Conservation (phyloP, 2,329 filamentous ascomycete species). For the Trichoderma asperellum region DNA sequence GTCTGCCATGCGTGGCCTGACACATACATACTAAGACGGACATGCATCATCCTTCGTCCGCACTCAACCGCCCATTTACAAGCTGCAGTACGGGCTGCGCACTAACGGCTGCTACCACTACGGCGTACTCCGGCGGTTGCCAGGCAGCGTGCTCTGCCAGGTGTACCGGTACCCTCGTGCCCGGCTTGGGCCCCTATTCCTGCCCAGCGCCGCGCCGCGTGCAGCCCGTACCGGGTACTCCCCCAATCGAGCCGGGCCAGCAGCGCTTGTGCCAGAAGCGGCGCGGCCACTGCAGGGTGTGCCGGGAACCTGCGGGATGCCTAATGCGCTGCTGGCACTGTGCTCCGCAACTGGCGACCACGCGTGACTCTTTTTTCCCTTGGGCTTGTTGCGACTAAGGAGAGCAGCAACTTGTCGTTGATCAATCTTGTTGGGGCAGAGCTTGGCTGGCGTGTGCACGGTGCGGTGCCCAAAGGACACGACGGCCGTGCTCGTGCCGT, state of each 20-base stretch:
- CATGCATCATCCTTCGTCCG: neutral
- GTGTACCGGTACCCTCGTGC: neutral
- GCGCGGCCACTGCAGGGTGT: constrained; percentile 2
- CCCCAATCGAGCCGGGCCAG: neutral
- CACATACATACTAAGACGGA: neutral
- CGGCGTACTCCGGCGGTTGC: constrained; percentile 8
- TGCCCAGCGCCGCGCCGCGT: neutral
- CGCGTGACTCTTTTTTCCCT: constrained; percentile 21
- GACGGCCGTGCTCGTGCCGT: neutral
- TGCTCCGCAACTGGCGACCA: constrained; percentile 19
- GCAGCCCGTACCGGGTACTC: neutral
- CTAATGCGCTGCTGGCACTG: constrained; percentile 13
- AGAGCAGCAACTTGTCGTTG: neutral
- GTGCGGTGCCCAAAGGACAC: constrained; percentile 13
- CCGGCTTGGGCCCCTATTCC: constrained; percentile 6
- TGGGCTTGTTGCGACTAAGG: neutral
- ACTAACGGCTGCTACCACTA: neutral
- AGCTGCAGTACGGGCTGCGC: neutral
- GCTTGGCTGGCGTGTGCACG: neutral
- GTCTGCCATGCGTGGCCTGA: constrained; percentile 17
- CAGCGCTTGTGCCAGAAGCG: neutral
- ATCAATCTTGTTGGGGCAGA: neutral
- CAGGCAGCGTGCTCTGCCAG: neutral
- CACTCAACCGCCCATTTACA: neutral
- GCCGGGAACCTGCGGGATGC: constrained; percentile 18